A percentile compares a stretch with the other conserved stretches of the same genome.
These are phyloP conservation scores for Exophiala oligosperma DNA, from an alignment of 2,329 filamentous ascomycete species.

Conservation along the genomic window DNA sequence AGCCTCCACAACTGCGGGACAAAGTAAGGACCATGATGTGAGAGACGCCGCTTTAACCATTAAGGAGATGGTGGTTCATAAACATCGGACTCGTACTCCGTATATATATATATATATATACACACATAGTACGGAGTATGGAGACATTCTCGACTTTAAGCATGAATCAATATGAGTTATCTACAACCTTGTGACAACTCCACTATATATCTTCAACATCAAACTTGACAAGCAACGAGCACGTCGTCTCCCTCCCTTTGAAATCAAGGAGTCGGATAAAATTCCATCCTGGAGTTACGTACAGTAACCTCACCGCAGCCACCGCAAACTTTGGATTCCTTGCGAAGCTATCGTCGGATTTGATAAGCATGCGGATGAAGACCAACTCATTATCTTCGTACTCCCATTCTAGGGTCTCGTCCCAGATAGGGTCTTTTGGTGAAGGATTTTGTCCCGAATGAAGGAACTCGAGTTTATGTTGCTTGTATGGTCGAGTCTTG, in stretches of 20 bases:
- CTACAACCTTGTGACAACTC: too few species aligned
- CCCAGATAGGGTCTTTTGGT: conserved; percentile 27
- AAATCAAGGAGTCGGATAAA: conserved; percentile 26
- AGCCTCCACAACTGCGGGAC: neutral
- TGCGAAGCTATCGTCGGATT: conserved; percentile 29
- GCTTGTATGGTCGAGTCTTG: conserved; percentile 27
- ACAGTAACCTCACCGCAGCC: conserved; percentile 25
- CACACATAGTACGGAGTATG: too few species aligned
- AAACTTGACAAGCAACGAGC: conserved; percentile 24
- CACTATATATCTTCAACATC: conserved; percentile 17
- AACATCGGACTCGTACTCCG: too few species aligned
- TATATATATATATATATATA: too few species aligned
- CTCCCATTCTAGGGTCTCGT: conserved; percentile 28
- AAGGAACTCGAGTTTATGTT: conserved; percentile 27
- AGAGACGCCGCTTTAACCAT: too few species aligned
- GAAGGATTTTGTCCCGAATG: conserved; percentile 20
- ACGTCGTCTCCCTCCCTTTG: conserved; percentile 24
- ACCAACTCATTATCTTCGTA: conserved; percentile 28
- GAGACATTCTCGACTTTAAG: neutral
- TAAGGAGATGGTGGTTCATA: too few species aligned
- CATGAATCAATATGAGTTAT: neutral
- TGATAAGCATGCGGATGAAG: conserved; percentile 28
- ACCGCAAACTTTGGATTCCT: conserved; percentile 27
- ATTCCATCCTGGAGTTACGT: conserved; percentile 23
- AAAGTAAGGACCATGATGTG: too few species aligned